A percentile compares a stretch with the other conserved stretches of the same genome.
phyloP scores from a whole-genome alignment of 768 basidiomycete genomes.

The Boletus rufocinnamomeus region DNA sequence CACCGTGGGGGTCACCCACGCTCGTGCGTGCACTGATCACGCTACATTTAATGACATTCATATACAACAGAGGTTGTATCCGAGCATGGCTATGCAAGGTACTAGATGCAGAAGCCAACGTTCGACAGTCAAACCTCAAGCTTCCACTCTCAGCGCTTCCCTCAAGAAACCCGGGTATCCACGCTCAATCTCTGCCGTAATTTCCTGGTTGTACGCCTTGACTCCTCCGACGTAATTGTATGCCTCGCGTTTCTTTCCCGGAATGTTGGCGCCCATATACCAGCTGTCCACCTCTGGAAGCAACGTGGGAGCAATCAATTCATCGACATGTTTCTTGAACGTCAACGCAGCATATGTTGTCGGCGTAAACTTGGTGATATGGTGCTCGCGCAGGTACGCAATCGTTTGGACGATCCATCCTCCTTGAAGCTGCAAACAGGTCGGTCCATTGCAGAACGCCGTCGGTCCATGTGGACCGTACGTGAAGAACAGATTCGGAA shows the following conservation, averaged over 20 bases:
- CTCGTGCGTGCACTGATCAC: too few species aligned
- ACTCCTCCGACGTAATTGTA: conserved; percentile 11
- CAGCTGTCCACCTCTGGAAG: neutral
- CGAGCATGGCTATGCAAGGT: neutral
- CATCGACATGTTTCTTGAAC: conserved; percentile 17
- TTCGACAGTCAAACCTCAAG: neutral
- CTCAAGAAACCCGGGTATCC: conserved; percentile 17
- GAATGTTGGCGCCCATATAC: conserved; percentile 14
- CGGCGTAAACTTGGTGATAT: conserved; percentile 19
- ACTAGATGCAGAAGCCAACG: neutral
- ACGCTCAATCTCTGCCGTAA: conserved; percentile 4
- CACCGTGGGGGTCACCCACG: neutral
- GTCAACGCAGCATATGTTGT: conserved; percentile 1
- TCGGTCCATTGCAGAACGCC: conserved; percentile 11
- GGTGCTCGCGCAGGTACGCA: conserved; percentile 8
- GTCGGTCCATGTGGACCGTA: conserved; percentile 19
- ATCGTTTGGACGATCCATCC: conserved; percentile 16
- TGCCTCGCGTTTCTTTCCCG: conserved; percentile 10
- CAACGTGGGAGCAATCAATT: neutral
- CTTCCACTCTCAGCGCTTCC: neutral
- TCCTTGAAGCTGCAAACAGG: conserved; percentile 7
- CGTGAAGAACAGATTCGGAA: conserved; percentile 16
- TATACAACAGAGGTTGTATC: neutral
- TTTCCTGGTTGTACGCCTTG: conserved; percentile 1
- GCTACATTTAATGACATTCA: neutral